Evolutionary conservation across 306 rosid species (phyloP).

Genomic region (Trichosanthes cucumerina): DNA sequence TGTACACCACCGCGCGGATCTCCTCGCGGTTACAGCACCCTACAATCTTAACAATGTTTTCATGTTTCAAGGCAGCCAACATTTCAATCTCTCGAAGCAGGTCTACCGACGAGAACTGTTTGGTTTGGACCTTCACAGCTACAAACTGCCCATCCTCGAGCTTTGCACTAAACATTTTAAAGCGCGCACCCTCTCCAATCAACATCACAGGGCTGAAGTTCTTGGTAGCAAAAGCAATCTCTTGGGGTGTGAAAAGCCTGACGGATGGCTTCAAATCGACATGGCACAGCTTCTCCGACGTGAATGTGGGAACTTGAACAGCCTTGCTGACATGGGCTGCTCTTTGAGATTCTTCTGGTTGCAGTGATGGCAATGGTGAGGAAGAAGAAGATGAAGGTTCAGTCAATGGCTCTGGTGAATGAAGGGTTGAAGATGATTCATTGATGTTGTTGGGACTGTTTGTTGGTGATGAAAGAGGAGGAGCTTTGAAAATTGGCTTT

Average conservation of each 20-base stretch:
- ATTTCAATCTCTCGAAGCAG: conserved; percentile 26
- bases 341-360: conserved; percentile 2
- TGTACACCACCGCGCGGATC: conserved; percentile 25
- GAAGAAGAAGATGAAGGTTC: conserved; percentile 18
- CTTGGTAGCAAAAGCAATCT: conserved; percentile 27
- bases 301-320: conserved; percentile 4
- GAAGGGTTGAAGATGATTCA: neutral
- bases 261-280: conserved; percentile 15
- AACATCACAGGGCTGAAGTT: conserved; percentile 26
- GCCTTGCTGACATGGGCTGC: neutral
- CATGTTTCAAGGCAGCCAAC: conserved; percentile 23
- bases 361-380: neutral
- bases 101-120: conserved; percentile 13
- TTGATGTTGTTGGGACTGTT: neutral
- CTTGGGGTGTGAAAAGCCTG: conserved; percentile 25
- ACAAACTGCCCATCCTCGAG: conserved; percentile 24
- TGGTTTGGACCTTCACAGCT: conserved; percentile 27
- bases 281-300: conserved; percentile 9
- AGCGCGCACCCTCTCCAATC: conserved; percentile 31
- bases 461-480: conserved; percentile 12
- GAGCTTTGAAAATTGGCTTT: conserved; percentile 17
- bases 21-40: conserved; percentile 31
- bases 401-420: conserved; percentile 21
- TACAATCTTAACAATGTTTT: conserved; percentile 23
- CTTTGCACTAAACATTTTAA: conserved; percentile 23